Percentiles rank a stretch among this genome's conserved stretches.
These are phyloP conservation scores for Picochlorum sp. DNA, from an alignment of 139 green algal species.

Conservation along the genomic window DNA sequence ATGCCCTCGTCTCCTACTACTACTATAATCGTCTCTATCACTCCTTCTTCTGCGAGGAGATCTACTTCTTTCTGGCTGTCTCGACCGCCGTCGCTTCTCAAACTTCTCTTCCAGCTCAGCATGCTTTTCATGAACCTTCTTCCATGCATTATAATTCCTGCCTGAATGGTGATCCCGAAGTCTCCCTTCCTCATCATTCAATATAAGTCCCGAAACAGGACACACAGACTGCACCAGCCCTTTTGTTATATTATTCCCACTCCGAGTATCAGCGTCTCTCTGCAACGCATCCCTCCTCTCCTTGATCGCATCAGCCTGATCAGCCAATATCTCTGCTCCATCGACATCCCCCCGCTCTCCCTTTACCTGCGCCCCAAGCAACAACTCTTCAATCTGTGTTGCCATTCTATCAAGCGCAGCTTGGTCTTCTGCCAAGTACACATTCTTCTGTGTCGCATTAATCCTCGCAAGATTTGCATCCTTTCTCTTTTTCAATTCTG, in stretches of 20 bases:
- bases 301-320: conserved; percentile 28
- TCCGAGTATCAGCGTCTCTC: conserved; percentile 11
- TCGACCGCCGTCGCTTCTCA: not conserved
- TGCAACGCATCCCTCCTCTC: conserved; percentile 18
- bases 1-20: too few species aligned
- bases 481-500: conserved; percentile 35
- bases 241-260: conserved; percentile 20
- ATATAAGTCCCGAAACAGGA: conserved; percentile 37
- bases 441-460: not conserved
- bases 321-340: conserved; percentile 21
- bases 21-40: too few species aligned
- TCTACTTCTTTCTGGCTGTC: not conserved
- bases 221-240: conserved; percentile 35
- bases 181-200: conserved; percentile 42
- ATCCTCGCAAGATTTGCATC: conserved; percentile 32
- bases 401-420: conserved; percentile 25
- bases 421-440: conserved; percentile 24
- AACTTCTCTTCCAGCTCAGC: not conserved
- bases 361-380: conserved; percentile 23
- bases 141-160: conserved; percentile 40
- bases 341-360: conserved; percentile 46
- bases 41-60: too few species aligned
- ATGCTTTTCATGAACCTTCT: conserved; percentile 27
- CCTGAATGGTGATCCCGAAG: conserved; percentile 40
- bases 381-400: conserved; percentile 29